phyloP scores from a whole-genome alignment of 1,139 yeast species.

The Geotrichum phurueaensis region DNA sequence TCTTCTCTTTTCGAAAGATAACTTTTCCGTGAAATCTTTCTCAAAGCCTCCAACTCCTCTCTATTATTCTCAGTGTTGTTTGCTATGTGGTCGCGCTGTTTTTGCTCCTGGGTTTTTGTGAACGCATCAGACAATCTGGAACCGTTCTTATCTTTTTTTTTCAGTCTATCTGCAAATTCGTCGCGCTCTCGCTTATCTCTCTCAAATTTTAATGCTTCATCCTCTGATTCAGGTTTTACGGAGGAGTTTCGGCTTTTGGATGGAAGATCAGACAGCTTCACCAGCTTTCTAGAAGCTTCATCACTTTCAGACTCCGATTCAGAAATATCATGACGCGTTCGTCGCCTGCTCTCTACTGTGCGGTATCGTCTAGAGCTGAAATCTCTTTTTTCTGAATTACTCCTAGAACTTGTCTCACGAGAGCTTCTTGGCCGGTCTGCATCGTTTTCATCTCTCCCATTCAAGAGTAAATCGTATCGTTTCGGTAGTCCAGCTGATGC shows the following conservation, averaged over 20 bases:
- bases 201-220: conserved; percentile 21
- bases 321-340: neutral
- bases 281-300: conserved; percentile 1
- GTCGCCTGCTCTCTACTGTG: neutral
- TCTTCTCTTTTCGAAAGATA: conserved; percentile 47
- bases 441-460: conserved; percentile 14
- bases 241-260: neutral
- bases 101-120: conserved; percentile 7
- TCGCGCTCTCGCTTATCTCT: conserved; percentile 30
- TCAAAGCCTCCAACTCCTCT: conserved; percentile 33
- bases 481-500: neutral
- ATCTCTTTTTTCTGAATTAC: neutral
- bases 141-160: conserved; percentile 23
- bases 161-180: conserved; percentile 31
- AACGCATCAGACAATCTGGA: conserved; percentile 14
- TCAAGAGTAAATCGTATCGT: conserved; percentile 18
- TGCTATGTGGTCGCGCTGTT: conserved; percentile 21
- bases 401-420: neutral
- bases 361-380: neutral
- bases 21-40: conserved; percentile 45
- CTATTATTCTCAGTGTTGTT: conserved; percentile 25
- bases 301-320: conserved; percentile 12
- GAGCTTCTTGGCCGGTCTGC: neutral
- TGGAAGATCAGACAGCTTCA: neutral
- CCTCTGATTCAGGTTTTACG: conserved; percentile 14